Conservation (phyloP, 176 grass and related monocot species). For the Tillandsia leiboldiana region DNA sequence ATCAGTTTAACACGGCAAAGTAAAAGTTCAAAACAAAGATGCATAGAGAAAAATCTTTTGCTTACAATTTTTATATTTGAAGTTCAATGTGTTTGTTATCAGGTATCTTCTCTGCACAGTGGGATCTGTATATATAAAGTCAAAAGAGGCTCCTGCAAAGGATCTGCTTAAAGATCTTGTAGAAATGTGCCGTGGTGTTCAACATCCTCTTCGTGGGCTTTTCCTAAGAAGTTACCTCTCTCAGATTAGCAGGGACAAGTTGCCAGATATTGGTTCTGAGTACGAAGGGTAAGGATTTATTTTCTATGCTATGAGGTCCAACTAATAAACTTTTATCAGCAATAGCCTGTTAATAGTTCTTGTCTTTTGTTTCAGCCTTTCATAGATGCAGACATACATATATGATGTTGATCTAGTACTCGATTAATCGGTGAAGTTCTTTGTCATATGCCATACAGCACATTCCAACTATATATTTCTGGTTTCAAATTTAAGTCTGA, state of each 20-base stretch:
- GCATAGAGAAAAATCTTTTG: background rate
- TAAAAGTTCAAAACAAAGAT: no score
- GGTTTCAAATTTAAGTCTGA: no score
- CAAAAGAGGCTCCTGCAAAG: slow-evolving; percentile 92
- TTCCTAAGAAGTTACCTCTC: slow-evolving; percentile 99
- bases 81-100: slow-evolving; percentile 28
- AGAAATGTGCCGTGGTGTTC: slow-evolving; percentile 93
- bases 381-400: no score
- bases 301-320: background rate
- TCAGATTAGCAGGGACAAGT: slow-evolving; percentile 88
- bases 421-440: no score
- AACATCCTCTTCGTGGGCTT: slow-evolving; percentile 89
- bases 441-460: no score
- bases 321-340: no score
- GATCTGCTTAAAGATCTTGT: slow-evolving; percentile 98
- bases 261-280: slow-evolving; percentile 91
- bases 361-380: no score
- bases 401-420: no score
- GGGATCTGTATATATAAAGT: slow-evolving; percentile 95
- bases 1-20: no score
- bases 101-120: slow-evolving; percentile 96
- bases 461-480: no score
- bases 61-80: slow-evolving; percentile 6
- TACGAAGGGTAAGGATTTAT: slow-evolving; percentile 65
- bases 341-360: no score